Evolutionary conservation across 2,329 filamentous ascomycete species (phyloP), one percentile per base, ranked within the genome.

Genomic region (Lachnellula hyalina): DNA sequence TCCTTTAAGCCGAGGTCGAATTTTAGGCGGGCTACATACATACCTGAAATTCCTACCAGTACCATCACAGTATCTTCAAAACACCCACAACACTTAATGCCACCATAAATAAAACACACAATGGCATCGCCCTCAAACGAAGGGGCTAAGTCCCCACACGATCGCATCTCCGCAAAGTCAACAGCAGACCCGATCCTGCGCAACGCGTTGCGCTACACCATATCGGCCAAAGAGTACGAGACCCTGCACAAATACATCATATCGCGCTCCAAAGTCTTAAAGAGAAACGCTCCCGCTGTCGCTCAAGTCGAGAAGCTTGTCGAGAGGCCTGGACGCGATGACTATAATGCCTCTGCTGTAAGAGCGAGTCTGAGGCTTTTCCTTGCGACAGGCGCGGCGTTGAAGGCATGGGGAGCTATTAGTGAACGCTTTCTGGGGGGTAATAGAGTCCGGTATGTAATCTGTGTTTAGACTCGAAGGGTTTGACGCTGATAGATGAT

Each of bases 151-250:
- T 49, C 55, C 38, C 51, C 60, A 19, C 57, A 55, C 42, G 54
- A 62, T 42, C 60, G 61, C 19, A 40, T 65, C 44, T 66, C 66
- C 3, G 65, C 67, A 9, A 67, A 66, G 55, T 63, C 61, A 35
- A 70, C 71, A 38, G 70, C 72, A 56, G 87, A 93, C 62, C 87
- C 89, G 5, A 79, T 95, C 59, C 79, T 95, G 54, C 89, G 89
- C 71, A 95, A 94, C 71, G 86, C 90, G 44, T 78, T 96, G 56
- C 86, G 91, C 62, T 92, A 96, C 73, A 94, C 89, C 55, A 90
- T 92, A 68, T 87, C 84, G 6, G 85, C 90, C 42, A 84, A 86
- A 70, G 92, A 96, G 71, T 96, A 96, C 72, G 86, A 89, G 62
- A 76, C 86, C 1, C 81, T 96, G 17, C 90, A 96, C 71, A 86